phyloP scores from a whole-genome alignment of 2,329 filamentous ascomycete genomes.

The Epichloe brachyelytri region DNA sequence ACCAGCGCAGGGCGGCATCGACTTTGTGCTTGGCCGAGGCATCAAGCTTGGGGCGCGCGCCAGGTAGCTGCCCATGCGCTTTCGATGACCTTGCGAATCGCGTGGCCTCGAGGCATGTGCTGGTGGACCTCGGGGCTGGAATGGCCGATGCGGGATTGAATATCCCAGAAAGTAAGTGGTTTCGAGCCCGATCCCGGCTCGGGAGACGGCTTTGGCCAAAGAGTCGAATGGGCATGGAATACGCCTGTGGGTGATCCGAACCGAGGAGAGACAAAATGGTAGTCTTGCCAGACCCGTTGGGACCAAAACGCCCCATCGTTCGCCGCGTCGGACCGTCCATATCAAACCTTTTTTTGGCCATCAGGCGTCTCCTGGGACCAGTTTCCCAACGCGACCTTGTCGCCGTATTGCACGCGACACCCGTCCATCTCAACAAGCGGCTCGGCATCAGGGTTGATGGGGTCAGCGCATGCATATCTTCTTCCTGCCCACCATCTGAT shows the following conservation, averaged over 20 bases:
- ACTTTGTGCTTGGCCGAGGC: constrained; percentile 44
- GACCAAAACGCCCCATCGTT: constrained; percentile 85
- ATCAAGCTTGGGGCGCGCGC: constrained; percentile 56
- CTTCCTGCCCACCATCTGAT: constrained; percentile 5
- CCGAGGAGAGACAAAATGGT: constrained; percentile 85
- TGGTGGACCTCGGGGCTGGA: constrained; percentile 89
- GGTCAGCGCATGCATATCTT: constrained; percentile 10
- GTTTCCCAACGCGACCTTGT: constrained; percentile 65
- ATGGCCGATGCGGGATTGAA: constrained; percentile 82
- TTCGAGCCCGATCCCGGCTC: constrained; percentile 49
- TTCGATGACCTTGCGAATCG: constrained; percentile 62
- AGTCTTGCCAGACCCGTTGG: constrained; percentile 92
- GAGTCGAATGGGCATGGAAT: constrained; percentile 73
- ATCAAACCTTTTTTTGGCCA: constrained; percentile 49
- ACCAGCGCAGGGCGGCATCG: constrained; percentile 61
- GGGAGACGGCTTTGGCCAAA: constrained; percentile 72
- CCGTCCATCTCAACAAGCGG: constrained; percentile 77
- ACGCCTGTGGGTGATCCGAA: constrained; percentile 91
- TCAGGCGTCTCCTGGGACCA: constrained; percentile 52
- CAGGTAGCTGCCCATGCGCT: constrained; percentile 80
- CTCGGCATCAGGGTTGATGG: constrained; percentile 36
- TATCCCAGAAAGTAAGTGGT: constrained; percentile 82
- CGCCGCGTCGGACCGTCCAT: constrained; percentile 72
- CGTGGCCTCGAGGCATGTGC: constrained; percentile 72
- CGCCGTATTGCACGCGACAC: constrained; percentile 68